phyloP scores from a whole-genome alignment of 2,329 filamentous ascomycete genomes.

The Monosporascus sp. region DNA sequence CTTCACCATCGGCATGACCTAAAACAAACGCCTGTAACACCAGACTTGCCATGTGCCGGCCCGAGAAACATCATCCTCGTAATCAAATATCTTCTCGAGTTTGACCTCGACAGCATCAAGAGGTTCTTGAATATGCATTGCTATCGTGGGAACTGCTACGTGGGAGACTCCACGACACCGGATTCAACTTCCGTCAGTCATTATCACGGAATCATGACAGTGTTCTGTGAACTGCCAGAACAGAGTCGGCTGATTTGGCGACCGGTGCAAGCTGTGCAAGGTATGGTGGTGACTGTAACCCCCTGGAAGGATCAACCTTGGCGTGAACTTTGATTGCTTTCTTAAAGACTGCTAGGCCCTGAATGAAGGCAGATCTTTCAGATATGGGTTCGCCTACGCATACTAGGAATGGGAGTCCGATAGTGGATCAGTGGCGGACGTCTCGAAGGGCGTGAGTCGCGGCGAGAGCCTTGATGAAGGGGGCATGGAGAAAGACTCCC shows the following conservation, averaged over 20 bases:
- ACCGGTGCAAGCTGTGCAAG: conserved; percentile 21
- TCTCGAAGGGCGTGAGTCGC: neutral
- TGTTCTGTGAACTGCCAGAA: conserved; percentile 23
- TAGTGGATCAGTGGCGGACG: conserved; percentile 5
- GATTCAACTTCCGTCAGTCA: neutral
- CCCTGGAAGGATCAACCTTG: neutral
- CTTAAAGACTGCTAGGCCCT: conserved; percentile 10
- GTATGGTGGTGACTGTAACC: conserved; percentile 11
- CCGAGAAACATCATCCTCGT: too few relatives aligned
- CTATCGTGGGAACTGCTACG: conserved; percentile 27
- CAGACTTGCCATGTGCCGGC: too few relatives aligned
- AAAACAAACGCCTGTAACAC: too few relatives aligned
- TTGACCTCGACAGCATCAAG: neutral
- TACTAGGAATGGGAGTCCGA: conserved; percentile 8
- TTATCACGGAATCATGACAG: conserved; percentile 8
- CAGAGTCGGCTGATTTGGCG: conserved; percentile 23
- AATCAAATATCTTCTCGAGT: too few relatives aligned
- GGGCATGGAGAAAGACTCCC: neutral
- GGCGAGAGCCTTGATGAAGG: neutral
- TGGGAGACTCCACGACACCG: conserved; percentile 5
- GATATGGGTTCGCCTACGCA: conserved; percentile 9
- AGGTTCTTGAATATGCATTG: conserved; percentile 16
- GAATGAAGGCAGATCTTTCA: conserved; percentile 21
- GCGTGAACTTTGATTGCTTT: neutral
- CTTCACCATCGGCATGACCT: too few relatives aligned